phyloP scores from a whole-genome alignment of 2,329 filamentous ascomycete genomes.

The Talaromyces verruculosus region DNA sequence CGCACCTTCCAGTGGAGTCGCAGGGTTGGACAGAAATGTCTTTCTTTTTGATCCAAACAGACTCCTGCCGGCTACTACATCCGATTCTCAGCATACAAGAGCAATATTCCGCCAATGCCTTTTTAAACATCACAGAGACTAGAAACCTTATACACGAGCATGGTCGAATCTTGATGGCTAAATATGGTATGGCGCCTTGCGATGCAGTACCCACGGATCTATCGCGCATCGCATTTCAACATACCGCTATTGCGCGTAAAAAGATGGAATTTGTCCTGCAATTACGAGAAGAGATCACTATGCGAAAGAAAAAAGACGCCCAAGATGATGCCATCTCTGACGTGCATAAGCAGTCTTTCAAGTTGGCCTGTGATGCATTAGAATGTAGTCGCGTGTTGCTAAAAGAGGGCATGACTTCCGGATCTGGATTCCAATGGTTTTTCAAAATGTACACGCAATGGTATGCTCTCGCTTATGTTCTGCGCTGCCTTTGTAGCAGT shows the following conservation, averaged over 20 bases:
- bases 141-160: constrained; percentile 16
- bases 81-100: constrained; percentile 22
- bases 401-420: constrained; percentile 19
- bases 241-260: constrained; percentile 21
- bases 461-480: constrained; percentile 27
- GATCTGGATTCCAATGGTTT: constrained; percentile 24
- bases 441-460: constrained; percentile 26
- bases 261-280: constrained; percentile 25
- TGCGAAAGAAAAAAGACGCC: constrained; percentile 16
- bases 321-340: constrained; percentile 15
- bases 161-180: constrained; percentile 17
- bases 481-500: constrained; percentile 24
- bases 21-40: constrained; percentile 24
- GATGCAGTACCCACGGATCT: constrained; percentile 7
- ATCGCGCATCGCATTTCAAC: constrained; percentile 23
- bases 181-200: constrained; percentile 16
- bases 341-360: constrained; percentile 22
- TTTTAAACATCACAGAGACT: constrained; percentile 19
- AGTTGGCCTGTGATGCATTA: constrained; percentile 24
- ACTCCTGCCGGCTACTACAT: constrained; percentile 24
- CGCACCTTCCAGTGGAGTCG: constrained; percentile 21
- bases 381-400: constrained; percentile 21
- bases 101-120: constrained; percentile 18
- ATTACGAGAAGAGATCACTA: constrained; percentile 23
- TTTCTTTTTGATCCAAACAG: constrained; percentile 27